Conservation (phyloP, 371 early-diverging fungal species). For the Rhizopus sp. region DNA sequence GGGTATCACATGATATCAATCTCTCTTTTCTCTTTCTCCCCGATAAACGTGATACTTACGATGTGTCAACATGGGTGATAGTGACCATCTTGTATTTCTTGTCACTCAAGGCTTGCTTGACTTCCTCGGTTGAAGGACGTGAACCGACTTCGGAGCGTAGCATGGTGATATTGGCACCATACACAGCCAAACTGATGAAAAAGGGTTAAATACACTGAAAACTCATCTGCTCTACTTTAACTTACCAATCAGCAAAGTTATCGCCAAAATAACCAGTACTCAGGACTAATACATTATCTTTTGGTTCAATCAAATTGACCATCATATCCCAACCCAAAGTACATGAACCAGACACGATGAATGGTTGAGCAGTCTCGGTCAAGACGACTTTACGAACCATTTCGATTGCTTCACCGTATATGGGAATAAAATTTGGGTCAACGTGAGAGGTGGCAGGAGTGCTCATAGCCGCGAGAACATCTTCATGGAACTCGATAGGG, state of each 20-base stretch:
- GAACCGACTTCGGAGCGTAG: slow-evolving; percentile 71
- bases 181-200: slow-evolving; percentile 71
- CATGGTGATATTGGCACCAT: slow-evolving; percentile 85
- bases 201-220: neutral
- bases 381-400: slow-evolving; percentile 80
- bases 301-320: slow-evolving; percentile 88
- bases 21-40: neutral
- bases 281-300: slow-evolving; percentile 88
- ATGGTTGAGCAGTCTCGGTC: slow-evolving; percentile 88
- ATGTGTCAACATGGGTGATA: slow-evolving; percentile 96
- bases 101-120: slow-evolving; percentile 52
- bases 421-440: slow-evolving; percentile 85
- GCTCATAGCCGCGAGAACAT: slow-evolving; percentile 85
- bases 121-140: slow-evolving; percentile 63
- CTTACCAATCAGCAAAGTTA: slow-evolving; percentile 90
- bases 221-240: neutral
- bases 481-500: slow-evolving; percentile 93
- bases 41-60: slow-evolving; percentile 43
- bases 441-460: slow-evolving; percentile 94
- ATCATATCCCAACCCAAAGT: slow-evolving; percentile 96
- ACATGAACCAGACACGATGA: slow-evolving; percentile 93
- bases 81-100: slow-evolving; percentile 84
- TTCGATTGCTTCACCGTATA: slow-evolving; percentile 86
- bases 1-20: neutral
- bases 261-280: slow-evolving; percentile 97